These are phyloP conservation scores for Linderina pennispora DNA, from an alignment of 192 early-diverging fungal species.

Conservation along the genomic window DNA sequence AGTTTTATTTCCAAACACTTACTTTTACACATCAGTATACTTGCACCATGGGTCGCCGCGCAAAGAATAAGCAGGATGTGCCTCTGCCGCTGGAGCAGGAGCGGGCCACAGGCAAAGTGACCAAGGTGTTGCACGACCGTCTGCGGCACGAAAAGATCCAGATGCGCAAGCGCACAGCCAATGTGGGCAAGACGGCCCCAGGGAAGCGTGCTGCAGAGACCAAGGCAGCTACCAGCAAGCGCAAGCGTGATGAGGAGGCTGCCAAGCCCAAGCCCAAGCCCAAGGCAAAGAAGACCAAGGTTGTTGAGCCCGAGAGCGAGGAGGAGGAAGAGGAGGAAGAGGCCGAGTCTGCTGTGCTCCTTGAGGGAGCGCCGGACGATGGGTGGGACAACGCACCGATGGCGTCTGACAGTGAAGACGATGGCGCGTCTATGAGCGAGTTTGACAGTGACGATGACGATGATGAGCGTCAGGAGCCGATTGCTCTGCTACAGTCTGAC, in stretches of 20 bases:
- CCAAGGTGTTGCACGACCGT: constrained; percentile 26
- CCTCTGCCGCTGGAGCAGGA: constrained; percentile 40
- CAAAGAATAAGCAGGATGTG: constrained; percentile 47
- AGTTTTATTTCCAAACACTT: no score
- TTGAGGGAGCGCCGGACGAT: constrained; percentile 20
- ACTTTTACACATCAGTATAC: no score
- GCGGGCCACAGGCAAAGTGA: constrained; percentile 37
- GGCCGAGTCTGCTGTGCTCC: constrained; percentile 16
- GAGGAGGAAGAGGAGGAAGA: constrained; percentile 46
- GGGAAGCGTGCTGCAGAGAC: background rate
- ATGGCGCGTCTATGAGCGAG: constrained; percentile 48
- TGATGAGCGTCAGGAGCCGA: constrained; percentile 23
- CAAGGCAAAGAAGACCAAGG: constrained; percentile 6
- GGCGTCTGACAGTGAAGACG: constrained; percentile 38
- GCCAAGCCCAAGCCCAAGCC: background rate
- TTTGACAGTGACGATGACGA: no score
- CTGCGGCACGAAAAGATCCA: constrained; percentile 24
- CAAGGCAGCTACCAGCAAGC: constrained; percentile 16
- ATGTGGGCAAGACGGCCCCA: background rate
- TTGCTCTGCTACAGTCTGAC: constrained; percentile 27
- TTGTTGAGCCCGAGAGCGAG: constrained; percentile 19
- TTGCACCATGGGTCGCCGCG: constrained; percentile 48
- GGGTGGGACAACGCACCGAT: constrained; percentile 45
- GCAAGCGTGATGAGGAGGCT: constrained; percentile 9
- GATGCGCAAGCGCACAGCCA: constrained; percentile 17